Evolutionary conservation across 148 eudicot genomes (phyloP).

Genomic region (Vaccinium darrowii): DNA sequence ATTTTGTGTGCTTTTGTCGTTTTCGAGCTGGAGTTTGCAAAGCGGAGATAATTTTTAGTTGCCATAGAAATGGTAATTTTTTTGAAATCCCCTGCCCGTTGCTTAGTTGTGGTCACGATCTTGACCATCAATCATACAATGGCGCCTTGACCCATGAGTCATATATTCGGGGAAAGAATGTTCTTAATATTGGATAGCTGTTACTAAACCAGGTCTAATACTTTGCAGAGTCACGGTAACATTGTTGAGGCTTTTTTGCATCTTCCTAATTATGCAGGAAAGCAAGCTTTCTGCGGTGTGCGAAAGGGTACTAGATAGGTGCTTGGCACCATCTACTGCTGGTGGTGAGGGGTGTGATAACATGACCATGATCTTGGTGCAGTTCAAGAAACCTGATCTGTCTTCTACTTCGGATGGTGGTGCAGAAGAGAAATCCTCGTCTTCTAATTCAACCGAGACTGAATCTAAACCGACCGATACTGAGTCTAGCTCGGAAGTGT

Average conservation of each 20-base stretch:
- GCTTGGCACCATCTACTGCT: slow-evolving; percentile 91
- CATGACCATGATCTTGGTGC: slow-evolving; percentile 96
- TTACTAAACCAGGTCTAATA: no score
- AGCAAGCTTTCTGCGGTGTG: slow-evolving; percentile 79
- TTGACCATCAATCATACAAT: neutral
- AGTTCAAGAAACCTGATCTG: slow-evolving; percentile 60
- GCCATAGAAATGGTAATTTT: neutral
- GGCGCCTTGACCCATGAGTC: neutral
- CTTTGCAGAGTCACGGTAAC: no score
- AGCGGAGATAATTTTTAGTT: neutral
- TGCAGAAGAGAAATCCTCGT: slow-evolving; percentile 33
- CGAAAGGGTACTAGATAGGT: slow-evolving; percentile 76
- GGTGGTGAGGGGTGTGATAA: slow-evolving; percentile 98
- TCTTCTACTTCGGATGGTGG: slow-evolving; percentile 27
- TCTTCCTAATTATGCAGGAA: slow-evolving; percentile 50
- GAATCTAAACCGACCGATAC: slow-evolving; percentile 28
- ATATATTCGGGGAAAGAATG: no score
- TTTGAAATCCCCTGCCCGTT: neutral
- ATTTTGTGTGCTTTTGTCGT: neutral
- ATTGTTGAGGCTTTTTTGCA: neutral
- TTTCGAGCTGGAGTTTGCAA: neutral
- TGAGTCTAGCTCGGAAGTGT: slow-evolving; percentile 34
- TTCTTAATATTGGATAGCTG: no score
- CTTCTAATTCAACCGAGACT: slow-evolving; percentile 22
- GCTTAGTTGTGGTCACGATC: neutral